Evolutionary conservation across 495 filamentous ascomycete species (phyloP).

Genomic region (Oleoguttula mirabilis): DNA sequence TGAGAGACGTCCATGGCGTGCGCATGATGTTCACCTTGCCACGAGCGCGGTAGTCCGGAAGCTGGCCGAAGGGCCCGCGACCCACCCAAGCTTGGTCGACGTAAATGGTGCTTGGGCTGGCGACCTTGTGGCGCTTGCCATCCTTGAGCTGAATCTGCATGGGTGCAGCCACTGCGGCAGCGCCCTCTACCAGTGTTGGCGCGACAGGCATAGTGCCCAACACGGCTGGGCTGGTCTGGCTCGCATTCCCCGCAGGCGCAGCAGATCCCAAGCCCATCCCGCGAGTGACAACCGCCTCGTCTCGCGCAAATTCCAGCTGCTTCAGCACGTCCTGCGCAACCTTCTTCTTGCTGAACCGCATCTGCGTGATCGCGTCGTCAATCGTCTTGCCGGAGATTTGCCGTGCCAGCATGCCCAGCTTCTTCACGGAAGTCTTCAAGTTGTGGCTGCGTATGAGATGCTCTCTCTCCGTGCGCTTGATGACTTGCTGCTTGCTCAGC

Average conservation of each 20-base stretch:
- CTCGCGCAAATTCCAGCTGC: slow-evolving; percentile 65
- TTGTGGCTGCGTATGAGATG: slow-evolving; percentile 48
- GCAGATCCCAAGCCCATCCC: slow-evolving; percentile 88
- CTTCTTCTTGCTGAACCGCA: slow-evolving; percentile 92
- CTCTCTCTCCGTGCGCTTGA: slow-evolving; percentile 64
- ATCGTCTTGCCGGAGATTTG: slow-evolving; percentile 87
- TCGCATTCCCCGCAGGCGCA: slow-evolving; percentile 17
- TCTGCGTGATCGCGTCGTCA: slow-evolving; percentile 85
- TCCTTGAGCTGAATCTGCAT: slow-evolving; percentile 27
- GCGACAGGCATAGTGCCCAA: background rate
- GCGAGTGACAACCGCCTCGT: slow-evolving; percentile 59
- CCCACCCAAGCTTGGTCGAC: slow-evolving; percentile 86
- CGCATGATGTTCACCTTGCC: slow-evolving; percentile 49
- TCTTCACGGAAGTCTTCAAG: slow-evolving; percentile 76
- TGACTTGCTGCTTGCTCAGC: slow-evolving; percentile 46
- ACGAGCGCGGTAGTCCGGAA: slow-evolving; percentile 53
- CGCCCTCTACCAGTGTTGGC: background rate
- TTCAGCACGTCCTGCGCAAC: slow-evolving; percentile 64
- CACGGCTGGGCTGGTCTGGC: background rate
- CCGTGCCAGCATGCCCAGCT: slow-evolving; percentile 65
- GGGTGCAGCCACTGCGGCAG: slow-evolving; percentile 1
- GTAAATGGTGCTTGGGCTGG: slow-evolving; percentile 65
- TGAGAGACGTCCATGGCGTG: slow-evolving; percentile 62
- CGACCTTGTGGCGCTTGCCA: slow-evolving; percentile 35
- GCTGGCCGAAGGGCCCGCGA: slow-evolving; percentile 47